Base-by-base conservation (phyloP, 164 flowering plant genomes). In the Warburgia ugandensis region DNA sequence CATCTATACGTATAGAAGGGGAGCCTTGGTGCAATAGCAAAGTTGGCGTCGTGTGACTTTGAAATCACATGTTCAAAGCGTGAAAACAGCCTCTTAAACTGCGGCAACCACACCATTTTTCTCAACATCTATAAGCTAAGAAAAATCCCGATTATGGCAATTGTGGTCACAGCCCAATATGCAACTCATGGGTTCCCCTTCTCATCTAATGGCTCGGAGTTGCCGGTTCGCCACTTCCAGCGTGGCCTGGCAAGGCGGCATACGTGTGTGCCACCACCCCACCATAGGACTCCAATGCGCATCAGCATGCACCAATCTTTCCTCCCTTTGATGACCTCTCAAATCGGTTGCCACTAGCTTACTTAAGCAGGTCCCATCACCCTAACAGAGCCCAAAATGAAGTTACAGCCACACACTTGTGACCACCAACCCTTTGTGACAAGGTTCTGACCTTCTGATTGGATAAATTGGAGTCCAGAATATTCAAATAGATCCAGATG, bases 221-320 rank as follows among this genome's bases (percentile, higher is more conserved):
- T 10, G 41, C 16, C 17, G 14, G 14, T 1, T 37, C 41, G 9
- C 14, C 17, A 37, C 1, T 11, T 8, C 4, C 14, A 3, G 16
- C 1, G 41, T 16, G 5, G 17, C 41, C n/a, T n/a, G n/a, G n/a
- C n/a, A n/a, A n/a, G 1, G 5, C 5, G 20, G 45, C 22, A 10
- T 19, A 1, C 1, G 23, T 16, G 3, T 43, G 46, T 16, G 46
- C 4, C 27, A 25, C 8, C 5, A 2, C 1, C 27, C 4, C 27
- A 25, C 8, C 5, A 2, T 1, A n/a, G 25, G 48, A 6, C 35
- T 8, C 25, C 5, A 10, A 19, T 30, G 37, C 38, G 19, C 55
- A 51, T 51, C 55, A 51, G 55, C 31, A 51, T 3, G 55, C 55
- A 51, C 55, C 14, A 37, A 37, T 14, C 45, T 27, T 14, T 16